Conservation (phyloP, 2,329 filamentous ascomycete species). For the Apiospora arundinis region DNA sequence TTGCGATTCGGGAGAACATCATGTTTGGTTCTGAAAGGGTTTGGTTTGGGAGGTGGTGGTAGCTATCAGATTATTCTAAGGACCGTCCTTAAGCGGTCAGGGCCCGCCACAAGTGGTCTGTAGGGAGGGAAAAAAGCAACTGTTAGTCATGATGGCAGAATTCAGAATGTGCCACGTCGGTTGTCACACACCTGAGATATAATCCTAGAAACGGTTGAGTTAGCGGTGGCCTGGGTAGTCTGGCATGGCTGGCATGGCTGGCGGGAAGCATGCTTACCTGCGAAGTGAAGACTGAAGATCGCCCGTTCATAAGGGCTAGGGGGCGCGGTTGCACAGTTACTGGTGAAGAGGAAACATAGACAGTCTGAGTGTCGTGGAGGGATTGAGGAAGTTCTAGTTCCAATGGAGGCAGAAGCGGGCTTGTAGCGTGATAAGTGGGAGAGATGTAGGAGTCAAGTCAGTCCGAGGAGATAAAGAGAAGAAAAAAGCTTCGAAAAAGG, state of each 20-base stretch:
- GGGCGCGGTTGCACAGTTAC: constrained; percentile 31
- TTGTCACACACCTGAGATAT: constrained; percentile 69
- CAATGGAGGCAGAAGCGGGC: neutral
- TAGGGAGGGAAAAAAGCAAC: constrained; percentile 25
- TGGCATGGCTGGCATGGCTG: too few relatives aligned
- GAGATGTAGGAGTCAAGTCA: constrained; percentile 9
- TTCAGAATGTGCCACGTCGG: neutral
- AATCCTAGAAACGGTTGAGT: constrained; percentile 62
- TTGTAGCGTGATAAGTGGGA: neutral
- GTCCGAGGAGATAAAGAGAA: constrained; percentile 24
- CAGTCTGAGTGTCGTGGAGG: constrained; percentile 6
- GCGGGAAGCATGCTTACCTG: constrained; percentile 72
- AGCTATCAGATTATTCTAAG: constrained; percentile 39
- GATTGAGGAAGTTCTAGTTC: neutral
- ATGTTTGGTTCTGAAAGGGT: constrained; percentile 45
- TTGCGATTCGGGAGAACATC: constrained; percentile 69
- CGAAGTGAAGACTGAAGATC: constrained; percentile 84
- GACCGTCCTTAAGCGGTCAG: constrained; percentile 51
- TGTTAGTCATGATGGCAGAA: constrained; percentile 18
- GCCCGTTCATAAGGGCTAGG: constrained; percentile 83
- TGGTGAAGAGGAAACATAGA: constrained; percentile 28
- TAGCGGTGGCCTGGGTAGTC: too few relatives aligned
- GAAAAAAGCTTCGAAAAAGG: neutral
- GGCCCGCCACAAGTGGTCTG: constrained; percentile 62
- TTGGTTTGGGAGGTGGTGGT: constrained; percentile 28